A percentile compares a stretch with the other conserved stretches of the same genome.
Conservation (phyloP, 441 rosid species). For the Jatropha multifida region DNA sequence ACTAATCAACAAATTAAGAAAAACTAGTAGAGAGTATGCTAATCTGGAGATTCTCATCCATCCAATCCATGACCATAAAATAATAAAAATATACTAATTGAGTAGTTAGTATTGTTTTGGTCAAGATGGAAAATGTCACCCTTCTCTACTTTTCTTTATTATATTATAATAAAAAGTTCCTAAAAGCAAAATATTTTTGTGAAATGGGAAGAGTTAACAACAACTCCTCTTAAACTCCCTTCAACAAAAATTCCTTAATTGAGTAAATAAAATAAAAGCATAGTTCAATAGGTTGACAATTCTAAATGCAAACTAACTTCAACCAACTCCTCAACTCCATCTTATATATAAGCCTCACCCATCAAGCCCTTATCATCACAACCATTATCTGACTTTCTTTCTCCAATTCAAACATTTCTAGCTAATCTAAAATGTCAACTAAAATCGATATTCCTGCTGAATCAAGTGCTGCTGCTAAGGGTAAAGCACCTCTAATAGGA, state of each 20-base stretch:
- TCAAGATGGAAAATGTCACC: neutral
- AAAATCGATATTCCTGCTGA: constrained; percentile 28
- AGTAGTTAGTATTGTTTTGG: constrained; percentile 20
- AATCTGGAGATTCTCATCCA: neutral
- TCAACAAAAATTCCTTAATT: neutral
- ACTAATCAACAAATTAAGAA: too few relatives aligned
- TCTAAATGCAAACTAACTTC: neutral
- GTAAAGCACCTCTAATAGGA: constrained; percentile 45
- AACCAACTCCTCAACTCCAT: constrained; percentile 22
- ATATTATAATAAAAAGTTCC: neutral
- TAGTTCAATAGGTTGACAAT: neutral
- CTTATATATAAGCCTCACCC: constrained; percentile 30
- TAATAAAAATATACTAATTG: neutral
- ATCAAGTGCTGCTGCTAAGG: constrained; percentile 30
- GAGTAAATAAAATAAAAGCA: neutral
- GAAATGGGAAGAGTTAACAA: constrained; percentile 32
- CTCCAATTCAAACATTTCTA: neutral
- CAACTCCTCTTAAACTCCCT: constrained; percentile 40
- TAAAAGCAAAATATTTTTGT: neutral
- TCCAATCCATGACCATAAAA: neutral
- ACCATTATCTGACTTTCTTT: neutral
- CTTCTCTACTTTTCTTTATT: constrained; percentile 1
- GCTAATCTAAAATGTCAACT: constrained; percentile 9
- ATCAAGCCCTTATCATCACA: constrained; percentile 29
- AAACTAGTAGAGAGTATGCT: neutral